Evolutionary conservation across 345 rosid species (phyloP).

Genomic region (Raphanus sativus): DNA sequence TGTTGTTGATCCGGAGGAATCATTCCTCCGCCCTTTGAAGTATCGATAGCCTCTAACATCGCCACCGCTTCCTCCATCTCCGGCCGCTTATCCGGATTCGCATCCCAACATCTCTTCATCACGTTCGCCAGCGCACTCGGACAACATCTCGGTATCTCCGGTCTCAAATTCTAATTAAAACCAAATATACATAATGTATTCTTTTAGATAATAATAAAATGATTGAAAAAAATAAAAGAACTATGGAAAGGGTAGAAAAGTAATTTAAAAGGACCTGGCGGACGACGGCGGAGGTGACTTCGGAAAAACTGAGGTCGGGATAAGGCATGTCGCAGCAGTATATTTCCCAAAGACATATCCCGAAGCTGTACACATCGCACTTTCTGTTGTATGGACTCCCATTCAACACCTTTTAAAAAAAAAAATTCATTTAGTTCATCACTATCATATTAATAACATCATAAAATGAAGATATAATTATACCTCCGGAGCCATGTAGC

Average conservation of each 20-base stretch:
- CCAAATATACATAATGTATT: neutral
- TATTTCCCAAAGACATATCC: conserved; percentile 97
- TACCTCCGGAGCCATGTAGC: conserved; percentile 99
- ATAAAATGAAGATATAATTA: neutral
- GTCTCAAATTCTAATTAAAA: conserved; percentile 68
- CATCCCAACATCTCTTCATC: conserved; percentile 98
- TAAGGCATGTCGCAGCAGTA: conserved; percentile 99
- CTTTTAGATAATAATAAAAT: neutral
- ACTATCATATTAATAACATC: neutral
- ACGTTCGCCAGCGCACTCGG: conserved; percentile 84
- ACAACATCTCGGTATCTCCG: conserved; percentile 97
- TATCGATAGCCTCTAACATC: conserved; percentile 84
- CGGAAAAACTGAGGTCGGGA: conserved; percentile 95
- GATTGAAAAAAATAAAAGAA: neutral
- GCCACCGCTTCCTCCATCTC: conserved; percentile 94
- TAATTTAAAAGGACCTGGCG: conserved; percentile 60
- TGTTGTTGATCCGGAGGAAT: conserved; percentile 81
- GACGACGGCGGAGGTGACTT: conserved; percentile 94
- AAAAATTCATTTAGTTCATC: neutral
- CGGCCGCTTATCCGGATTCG: conserved; percentile 86
- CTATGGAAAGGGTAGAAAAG: neutral
- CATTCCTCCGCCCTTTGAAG: conserved; percentile 96
- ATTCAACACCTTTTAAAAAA: conserved; percentile 68
- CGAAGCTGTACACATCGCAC: conserved; percentile 96
- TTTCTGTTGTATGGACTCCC: conserved; percentile 91